Evolutionary conservation across 2,329 filamentous ascomycete genomes (phyloP), one percentile per base, ranked within the genome.

Genomic region (Colletotrichum filicis): DNA sequence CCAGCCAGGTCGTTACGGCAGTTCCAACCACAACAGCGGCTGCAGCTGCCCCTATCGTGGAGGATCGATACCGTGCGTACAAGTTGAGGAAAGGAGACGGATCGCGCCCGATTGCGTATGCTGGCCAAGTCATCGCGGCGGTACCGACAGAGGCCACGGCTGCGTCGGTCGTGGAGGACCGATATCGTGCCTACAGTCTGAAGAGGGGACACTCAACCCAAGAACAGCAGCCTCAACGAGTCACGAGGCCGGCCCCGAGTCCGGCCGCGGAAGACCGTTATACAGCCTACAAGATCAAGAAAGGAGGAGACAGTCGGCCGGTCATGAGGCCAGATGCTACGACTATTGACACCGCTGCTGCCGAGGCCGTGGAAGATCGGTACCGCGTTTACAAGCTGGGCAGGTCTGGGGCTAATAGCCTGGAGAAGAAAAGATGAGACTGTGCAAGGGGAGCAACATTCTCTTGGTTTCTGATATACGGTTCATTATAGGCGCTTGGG

Each of bases 391-490:
- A 58, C 56, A 49, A 62, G 55, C n/a, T 35, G 35, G 28, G 35
- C 1, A 32, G 46, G 12, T 26, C 32, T 37, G 58, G 63, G 46
- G 35, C 24, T 19, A 53, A 35, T 16, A 68, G 19, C 24, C 56
- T n/a, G 1, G 58, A 42, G 16, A 65, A 56, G 22, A 69, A 60
- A 42, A 28, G 24, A 75, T 19, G 74, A 71, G 46, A 67, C 58
- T n/a, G 30, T 65, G 19, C 62, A 64, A 30, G 74, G 60, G 16
- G 66, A 69, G 52, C 58, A 74, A 22, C 70, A 19, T 14, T 61
- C 66, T 26, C 53, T 61, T 11, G 66, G 71, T 22, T 22, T 59
- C 24, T 74, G 55, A 67, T 28, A 22, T 30, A n/a, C 35, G 52
- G 24, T 26, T 22, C 3, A 9, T 32, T 28, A 53, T 28, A 28